Evolutionary conservation across 331 rosid genomes (phyloP), one percentile per base, ranked within the genome.

Genomic region (Spiraea crenata): DNA sequence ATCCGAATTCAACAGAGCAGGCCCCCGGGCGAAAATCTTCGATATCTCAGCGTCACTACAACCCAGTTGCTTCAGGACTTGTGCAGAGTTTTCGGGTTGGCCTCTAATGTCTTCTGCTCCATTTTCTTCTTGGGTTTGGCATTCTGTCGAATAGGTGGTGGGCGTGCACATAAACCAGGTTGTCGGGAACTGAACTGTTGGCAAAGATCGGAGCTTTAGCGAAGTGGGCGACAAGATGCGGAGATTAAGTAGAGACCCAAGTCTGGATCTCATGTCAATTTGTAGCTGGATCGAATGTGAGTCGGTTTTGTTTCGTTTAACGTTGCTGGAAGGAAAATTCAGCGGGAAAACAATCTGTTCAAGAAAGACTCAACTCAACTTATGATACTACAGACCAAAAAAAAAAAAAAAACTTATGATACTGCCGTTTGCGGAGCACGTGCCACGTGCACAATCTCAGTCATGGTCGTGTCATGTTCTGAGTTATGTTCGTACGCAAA

Each of bases 1-100:
- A 49, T 86, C 81, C 10, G 89, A 79, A 25, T 75, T 75, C 75
- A 66, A 83, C 70, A 90, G 67, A 7, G 83, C 65, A 9, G 97
- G 91, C 13, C 77, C 60, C 17, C 88, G 84, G 2, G 62, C 0
- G 48, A 84, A 81, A 10, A 92, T 76, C 70, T 41, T 75, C 35
- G 50, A 59, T 73, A 92, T 62, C 31, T 90, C 89, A 35, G 42
- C 56, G 17, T 85, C 85, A 19, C 52, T 75, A 55, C 97, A 92
- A 58, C 98, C 92, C 85, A 92, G 85, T 67, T 76, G 85, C 62
- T 71, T 78, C 55, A 92, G 72, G 74, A 88, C 77, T 40, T 82
- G 85, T 31, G 62, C 55, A 37, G 91, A 77, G 65, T 79, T 76
- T 12, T 45, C 71, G 16, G 75, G 62, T 9, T 79, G 62, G 60